phyloP scores from a whole-genome alignment of 257 asterid genomes.

The Nicotiana benthamiana region DNA sequence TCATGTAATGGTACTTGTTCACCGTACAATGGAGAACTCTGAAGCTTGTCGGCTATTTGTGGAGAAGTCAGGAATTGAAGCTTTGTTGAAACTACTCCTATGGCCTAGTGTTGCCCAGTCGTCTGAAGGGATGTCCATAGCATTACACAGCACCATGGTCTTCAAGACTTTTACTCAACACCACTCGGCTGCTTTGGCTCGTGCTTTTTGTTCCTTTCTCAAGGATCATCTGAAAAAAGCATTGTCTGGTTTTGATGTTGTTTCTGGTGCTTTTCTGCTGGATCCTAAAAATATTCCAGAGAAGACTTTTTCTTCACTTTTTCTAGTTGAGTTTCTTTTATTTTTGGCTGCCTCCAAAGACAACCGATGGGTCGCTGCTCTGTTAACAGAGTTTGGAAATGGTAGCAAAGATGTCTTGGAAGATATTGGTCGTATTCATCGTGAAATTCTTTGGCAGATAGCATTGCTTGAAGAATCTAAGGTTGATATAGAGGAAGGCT shows the following conservation, averaged over 20 bases:
- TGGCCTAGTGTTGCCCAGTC: conserved; percentile 88
- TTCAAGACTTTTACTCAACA: conserved; percentile 93
- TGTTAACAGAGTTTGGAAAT: conserved; percentile 80
- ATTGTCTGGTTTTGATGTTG: conserved; percentile 37
- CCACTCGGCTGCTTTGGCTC: conserved; percentile 84
- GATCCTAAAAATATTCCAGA: conserved; percentile 66
- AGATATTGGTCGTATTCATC: conserved; percentile 74
- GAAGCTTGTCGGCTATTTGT: conserved; percentile 93
- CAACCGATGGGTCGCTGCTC: conserved; percentile 86
- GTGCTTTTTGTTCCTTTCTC: conserved; percentile 74
- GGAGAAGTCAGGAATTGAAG: conserved; percentile 89
- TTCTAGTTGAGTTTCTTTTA: conserved; percentile 71
- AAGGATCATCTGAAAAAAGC: conserved; percentile 64
- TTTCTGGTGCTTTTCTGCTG: conserved; percentile 68
- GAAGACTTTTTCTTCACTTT: conserved; percentile 65
- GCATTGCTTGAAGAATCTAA: conserved; percentile 77
- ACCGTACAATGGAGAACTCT: conserved; percentile 86
- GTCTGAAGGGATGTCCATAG: conserved; percentile 95
- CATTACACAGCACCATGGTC: conserved; percentile 89
- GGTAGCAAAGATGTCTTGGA: conserved; percentile 73
- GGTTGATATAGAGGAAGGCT: conserved; percentile 50
- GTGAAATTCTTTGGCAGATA: conserved; percentile 88
- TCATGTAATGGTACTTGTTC: conserved; percentile 91
- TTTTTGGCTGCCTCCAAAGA: conserved; percentile 92
- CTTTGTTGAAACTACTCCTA: conserved; percentile 67